Evolutionary conservation across 768 basidiomycete species (phyloP).

Genomic region (Filobasidium floriforme): DNA sequence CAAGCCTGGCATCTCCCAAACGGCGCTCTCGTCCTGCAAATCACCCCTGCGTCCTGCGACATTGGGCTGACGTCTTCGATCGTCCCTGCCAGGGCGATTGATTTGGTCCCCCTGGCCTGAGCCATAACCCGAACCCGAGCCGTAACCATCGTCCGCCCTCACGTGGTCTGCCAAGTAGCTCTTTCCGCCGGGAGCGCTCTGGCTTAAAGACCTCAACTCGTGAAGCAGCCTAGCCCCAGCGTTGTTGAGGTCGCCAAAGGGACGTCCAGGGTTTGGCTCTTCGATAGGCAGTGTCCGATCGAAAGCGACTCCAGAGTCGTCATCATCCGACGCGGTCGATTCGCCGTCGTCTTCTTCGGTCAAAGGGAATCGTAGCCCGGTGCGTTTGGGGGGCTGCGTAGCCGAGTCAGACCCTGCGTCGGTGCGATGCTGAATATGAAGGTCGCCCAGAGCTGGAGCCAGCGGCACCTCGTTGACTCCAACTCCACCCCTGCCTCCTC

Average conservation of each 20-base stretch:
- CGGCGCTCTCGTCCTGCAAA: constrained; percentile 9
- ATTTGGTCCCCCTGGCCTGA: background rate
- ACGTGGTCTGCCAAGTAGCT: background rate
- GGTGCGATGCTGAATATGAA: background rate
- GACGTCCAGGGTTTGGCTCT: background rate
- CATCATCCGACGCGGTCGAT: background rate
- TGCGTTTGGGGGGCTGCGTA: background rate
- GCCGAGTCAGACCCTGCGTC: background rate
- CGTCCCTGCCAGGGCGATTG: background rate
- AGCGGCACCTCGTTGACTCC: background rate
- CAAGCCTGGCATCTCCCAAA: constrained; percentile 18
- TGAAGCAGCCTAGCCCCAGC: background rate
- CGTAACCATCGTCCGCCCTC: background rate
- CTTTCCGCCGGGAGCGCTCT: background rate
- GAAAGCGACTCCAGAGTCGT: constrained; percentile 1
- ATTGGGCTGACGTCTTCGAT: background rate
- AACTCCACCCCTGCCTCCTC: background rate
- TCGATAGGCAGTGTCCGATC: background rate
- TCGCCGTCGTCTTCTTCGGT: constrained; percentile 2
- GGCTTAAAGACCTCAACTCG: background rate
- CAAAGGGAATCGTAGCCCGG: constrained; percentile 2
- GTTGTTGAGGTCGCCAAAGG: background rate
- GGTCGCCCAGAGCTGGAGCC: background rate
- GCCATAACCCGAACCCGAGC: background rate
- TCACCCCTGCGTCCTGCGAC: background rate